A percentile compares a stretch with the other conserved stretches of the same genome.
These are phyloP conservation scores for Cylindricascospora bacillispora DNA, from an alignment of 1,139 yeast genomes.

Conservation along the genomic window DNA sequence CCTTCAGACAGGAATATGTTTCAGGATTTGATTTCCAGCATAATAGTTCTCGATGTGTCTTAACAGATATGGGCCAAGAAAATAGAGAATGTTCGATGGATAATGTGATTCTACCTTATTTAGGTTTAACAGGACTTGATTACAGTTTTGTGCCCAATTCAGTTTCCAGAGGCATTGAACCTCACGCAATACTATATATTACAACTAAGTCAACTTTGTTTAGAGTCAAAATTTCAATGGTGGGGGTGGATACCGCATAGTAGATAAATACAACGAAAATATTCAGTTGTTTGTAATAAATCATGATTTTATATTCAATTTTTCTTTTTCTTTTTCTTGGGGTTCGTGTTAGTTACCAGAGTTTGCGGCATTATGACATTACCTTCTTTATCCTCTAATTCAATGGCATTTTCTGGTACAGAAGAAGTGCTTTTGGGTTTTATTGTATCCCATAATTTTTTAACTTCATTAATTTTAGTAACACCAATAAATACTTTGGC, in stretches of 20 bases:
- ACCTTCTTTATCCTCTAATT: slow-evolving; percentile 86
- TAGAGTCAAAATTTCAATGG: not conserved
- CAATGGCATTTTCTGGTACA: slow-evolving; percentile 19
- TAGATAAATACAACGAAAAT: no score
- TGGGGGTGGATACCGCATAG: no score
- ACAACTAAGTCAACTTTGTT: not conserved
- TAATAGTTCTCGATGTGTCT: slow-evolving; percentile 3
- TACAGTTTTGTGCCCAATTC: not conserved
- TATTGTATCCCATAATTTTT: slow-evolving; percentile 39
- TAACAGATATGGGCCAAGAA: slow-evolving; percentile 1
- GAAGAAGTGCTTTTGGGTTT: slow-evolving; percentile 9
- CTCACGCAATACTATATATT: not conserved
- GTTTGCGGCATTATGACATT: slow-evolving; percentile 93
- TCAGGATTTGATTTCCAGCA: slow-evolving; percentile 16
- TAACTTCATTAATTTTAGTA: slow-evolving; percentile 55
- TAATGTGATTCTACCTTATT: not conserved
- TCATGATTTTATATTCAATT: no score
- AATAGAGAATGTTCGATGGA: slow-evolving; percentile 1
- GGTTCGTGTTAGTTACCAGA: no score
- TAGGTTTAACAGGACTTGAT: not conserved
- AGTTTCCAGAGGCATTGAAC: not conserved
- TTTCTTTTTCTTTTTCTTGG: no score
- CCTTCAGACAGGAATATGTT: slow-evolving; percentile 35
- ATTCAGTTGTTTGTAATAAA: no score
- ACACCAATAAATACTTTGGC: slow-evolving; percentile 50